Base-by-base conservation (phyloP, 2,329 filamentous ascomycete genomes). In the Whalleya microplaca region DNA sequence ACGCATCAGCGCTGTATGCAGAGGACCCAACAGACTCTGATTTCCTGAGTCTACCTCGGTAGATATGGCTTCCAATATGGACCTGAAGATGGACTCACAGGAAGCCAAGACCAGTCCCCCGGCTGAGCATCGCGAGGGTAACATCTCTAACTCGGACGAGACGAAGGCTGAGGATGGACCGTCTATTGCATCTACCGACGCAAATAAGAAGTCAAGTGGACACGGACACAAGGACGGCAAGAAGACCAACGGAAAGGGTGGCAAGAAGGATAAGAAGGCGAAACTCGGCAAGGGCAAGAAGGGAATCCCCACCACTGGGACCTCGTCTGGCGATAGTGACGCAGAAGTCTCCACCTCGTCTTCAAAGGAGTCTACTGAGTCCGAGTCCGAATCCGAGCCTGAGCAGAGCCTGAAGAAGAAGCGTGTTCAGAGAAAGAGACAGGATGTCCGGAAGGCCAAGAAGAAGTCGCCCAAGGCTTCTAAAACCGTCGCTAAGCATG, bases 391-490 rank as follows among this genome's bases (percentile, higher is more conserved):
- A 6, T 66, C 58, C 7, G 62, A 63, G 1, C 51, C 55, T 2
- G 64, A 64, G 4, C 59, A 58, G 44, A 64, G 65, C 16, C 48
- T 58, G 21, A 67, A 65, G 53, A 72, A 69, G 55, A 72, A 69
- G 56, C 63, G 62, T 19, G 23, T 51, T 6, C 48, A 61, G 21
- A 73, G 71, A 63, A 73, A 71, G 51, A 71, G 68, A 2, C 65
- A 65, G 21, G 66, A 68, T 16, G n/a, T 54, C 5, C 64, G 64
- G 10, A 72, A 70, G 45, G 20, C 59, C 29, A 73, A 69, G 58
- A 71, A 68, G 51, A 70, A 61, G 41, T 42, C 49, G 10, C 12
- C 62, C 1, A 71, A 65, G 52, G 68, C 69, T 51, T 53, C 56
- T 0, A 72, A 68, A 51, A 16, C 57, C 10, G 19, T 41, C 18